Evolutionary conservation across 164 flowering plant genomes (phyloP).

Genomic region (Umbellularia californica): DNA sequence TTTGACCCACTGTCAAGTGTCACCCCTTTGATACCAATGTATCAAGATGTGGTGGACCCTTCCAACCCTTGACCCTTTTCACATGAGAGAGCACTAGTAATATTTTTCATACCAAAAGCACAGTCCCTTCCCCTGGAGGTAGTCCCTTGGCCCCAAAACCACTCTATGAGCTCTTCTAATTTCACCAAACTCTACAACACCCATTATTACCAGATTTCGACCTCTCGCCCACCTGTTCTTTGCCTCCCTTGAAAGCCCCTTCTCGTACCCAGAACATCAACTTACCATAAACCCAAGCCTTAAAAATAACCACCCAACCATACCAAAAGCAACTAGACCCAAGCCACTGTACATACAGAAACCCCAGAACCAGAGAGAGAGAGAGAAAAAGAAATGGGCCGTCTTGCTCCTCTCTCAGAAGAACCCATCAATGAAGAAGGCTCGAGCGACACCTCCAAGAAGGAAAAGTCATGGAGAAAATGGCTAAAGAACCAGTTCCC

Average conservation of each 20-base stretch:
- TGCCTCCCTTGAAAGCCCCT: constrained; percentile 21
- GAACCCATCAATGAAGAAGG: constrained; percentile 54
- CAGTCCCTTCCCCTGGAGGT: too few relatives aligned
- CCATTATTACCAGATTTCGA: constrained; percentile 10
- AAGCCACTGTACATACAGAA: not conserved
- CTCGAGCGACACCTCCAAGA: constrained; percentile 22
- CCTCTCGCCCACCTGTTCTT: constrained; percentile 13
- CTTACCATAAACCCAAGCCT: not conserved
- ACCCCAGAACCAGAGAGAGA: not conserved
- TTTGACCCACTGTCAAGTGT: too few relatives aligned
- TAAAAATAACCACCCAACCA: not conserved
- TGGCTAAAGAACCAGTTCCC: constrained; percentile 62
- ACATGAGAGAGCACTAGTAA: too few relatives aligned
- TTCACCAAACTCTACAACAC: constrained; percentile 4
- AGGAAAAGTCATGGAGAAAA: constrained; percentile 39
- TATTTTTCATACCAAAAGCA: too few relatives aligned
- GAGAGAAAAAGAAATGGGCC: constrained; percentile 29
- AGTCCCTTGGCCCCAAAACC: not conserved
- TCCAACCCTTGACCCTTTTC: too few relatives aligned
- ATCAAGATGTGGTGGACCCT: too few relatives aligned
- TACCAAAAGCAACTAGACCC: not conserved
- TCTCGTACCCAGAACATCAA: not conserved
- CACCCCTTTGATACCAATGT: too few relatives aligned
- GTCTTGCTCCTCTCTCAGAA: constrained; percentile 69
- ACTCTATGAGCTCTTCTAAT: not conserved